phyloP scores from a whole-genome alignment of 345 rosid genomes.

The Sisymbrium altissimum region DNA sequence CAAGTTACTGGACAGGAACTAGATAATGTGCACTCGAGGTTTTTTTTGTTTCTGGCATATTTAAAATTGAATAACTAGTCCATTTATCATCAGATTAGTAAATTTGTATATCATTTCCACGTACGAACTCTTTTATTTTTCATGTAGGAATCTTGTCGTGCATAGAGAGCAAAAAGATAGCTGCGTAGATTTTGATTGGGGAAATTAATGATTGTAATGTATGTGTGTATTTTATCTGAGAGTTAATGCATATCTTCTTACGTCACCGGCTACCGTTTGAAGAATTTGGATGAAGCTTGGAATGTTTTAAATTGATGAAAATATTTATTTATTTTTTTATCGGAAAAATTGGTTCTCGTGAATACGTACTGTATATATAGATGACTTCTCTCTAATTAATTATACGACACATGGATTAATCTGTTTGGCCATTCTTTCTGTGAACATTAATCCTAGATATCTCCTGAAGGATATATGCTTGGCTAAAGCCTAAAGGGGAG shows the following conservation, averaged over 20 bases:
- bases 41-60: background rate
- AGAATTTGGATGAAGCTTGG: constrained; percentile 22
- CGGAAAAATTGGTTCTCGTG: background rate
- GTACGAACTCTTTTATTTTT: background rate
- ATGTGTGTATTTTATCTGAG: constrained; percentile 9
- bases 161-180: constrained; percentile 14
- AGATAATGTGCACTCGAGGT: constrained; percentile 17
- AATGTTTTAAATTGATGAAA: background rate
- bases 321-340: background rate
- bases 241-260: background rate
- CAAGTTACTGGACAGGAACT: constrained; percentile 34
- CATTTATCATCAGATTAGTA: background rate
- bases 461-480: constrained; percentile 11
- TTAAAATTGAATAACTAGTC: background rate
- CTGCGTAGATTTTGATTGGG: constrained; percentile 17
- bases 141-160: constrained; percentile 7
- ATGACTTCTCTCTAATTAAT: background rate
- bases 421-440: background rate
- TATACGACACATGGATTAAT: background rate
- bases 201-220: constrained; percentile 1
- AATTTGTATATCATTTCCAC: background rate
- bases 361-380: background rate
- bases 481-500: constrained; percentile 16
- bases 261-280: constrained; percentile 15
- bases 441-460: background rate